These are phyloP conservation scores for Dunaliella primolecta DNA, from an alignment of 139 green algal genomes.

Conservation along the genomic window DNA sequence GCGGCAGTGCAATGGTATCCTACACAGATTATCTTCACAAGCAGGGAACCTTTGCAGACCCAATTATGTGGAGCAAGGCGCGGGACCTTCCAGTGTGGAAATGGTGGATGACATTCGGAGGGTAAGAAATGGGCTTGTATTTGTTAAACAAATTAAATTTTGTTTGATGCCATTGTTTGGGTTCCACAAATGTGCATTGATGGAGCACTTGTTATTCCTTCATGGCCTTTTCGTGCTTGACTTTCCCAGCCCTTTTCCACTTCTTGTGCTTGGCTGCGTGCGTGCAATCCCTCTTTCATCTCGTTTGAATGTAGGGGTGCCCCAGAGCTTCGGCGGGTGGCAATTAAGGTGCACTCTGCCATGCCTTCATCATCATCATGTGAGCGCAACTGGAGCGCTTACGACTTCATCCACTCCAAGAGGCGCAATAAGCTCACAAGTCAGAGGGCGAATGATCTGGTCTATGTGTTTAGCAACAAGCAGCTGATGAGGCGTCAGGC, in stretches of 20 bases:
- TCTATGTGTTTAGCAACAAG: constrained; percentile 33
- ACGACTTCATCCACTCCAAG: constrained; percentile 32
- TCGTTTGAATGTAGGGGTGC: background rate
- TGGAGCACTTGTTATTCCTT: no score
- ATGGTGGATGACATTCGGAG: background rate
- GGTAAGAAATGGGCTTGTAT: background rate
- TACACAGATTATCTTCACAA: background rate
- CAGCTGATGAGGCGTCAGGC: background rate
- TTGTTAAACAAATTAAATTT: background rate
- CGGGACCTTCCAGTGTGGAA: background rate
- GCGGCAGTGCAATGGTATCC: background rate
- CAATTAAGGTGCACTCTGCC: background rate
- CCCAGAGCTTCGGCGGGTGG: background rate
- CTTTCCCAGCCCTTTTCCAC: no score
- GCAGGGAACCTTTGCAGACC: background rate
- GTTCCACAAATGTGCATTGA: background rate
- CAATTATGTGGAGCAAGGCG: background rate
- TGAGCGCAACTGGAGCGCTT: constrained; percentile 34
- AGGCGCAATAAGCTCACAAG: constrained; percentile 21
- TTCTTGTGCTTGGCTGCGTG: no score
- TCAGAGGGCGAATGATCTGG: constrained; percentile 11
- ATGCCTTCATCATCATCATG: background rate
- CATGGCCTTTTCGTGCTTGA: no score
- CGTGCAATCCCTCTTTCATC: no score
- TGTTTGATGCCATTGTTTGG: background rate